Evolutionary conservation across 148 eudicot genomes (phyloP).

Genomic region (Persicaria maculosa): DNA sequence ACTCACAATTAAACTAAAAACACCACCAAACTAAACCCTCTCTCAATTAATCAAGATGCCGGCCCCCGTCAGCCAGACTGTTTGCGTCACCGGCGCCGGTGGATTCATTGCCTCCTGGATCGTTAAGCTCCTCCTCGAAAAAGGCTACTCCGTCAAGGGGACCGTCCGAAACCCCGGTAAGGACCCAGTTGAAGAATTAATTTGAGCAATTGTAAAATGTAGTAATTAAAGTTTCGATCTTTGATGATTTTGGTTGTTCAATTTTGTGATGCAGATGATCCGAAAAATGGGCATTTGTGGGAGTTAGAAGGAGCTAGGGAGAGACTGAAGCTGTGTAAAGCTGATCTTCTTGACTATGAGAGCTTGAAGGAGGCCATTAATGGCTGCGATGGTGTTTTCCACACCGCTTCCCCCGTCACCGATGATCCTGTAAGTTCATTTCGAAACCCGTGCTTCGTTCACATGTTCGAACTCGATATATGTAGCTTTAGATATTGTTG

Average conservation of each 20-base stretch:
- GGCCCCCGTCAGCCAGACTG: slow-evolving; percentile 31
- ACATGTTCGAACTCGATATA: background rate
- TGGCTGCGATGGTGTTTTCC: slow-evolving; percentile 91
- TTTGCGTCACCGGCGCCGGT: slow-evolving; percentile 94
- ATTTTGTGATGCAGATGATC: slow-evolving; percentile 50
- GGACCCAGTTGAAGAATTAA: background rate
- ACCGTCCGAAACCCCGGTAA: slow-evolving; percentile 85
- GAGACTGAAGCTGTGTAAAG: slow-evolving; percentile 67
- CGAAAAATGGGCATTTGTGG: slow-evolving; percentile 76
- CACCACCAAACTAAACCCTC: background rate
- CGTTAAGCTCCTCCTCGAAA: slow-evolving; percentile 68
- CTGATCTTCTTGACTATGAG: slow-evolving; percentile 74
- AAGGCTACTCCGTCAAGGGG: slow-evolving; percentile 78
- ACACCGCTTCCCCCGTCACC: slow-evolving; percentile 95
- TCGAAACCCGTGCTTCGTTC: too few relatives aligned
- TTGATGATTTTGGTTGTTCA: background rate
- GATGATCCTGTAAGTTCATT: slow-evolving; percentile 80
- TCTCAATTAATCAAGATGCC: background rate
- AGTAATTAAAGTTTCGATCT: background rate
- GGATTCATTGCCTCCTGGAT: slow-evolving; percentile 94
- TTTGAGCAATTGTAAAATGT: background rate
- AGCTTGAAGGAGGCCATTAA: slow-evolving; percentile 65
- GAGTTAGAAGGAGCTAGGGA: slow-evolving; percentile 85
- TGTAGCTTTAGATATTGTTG: background rate
- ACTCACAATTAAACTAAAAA: background rate